These are phyloP conservation scores for Aureobasidium zeae DNA, from an alignment of 2,329 filamentous ascomycete species.

Conservation along the genomic window DNA sequence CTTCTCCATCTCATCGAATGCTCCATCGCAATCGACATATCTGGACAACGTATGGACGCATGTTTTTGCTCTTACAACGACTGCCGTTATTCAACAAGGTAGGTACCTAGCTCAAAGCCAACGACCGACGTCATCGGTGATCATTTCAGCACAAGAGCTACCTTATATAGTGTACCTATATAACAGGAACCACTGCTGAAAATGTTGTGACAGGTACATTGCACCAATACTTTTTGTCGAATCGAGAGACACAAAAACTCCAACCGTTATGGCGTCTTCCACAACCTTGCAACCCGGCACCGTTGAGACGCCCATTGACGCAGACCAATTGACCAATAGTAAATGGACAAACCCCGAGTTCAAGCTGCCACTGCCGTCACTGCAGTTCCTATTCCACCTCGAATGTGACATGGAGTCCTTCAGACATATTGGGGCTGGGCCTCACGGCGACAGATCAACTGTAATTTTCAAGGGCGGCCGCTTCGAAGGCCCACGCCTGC, in stretches of 20 bases:
- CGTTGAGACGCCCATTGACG: conserved; percentile 9
- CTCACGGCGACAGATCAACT: conserved; percentile 20
- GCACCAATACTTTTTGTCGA: background rate
- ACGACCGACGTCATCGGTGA: too few relatives aligned
- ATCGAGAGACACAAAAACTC: background rate
- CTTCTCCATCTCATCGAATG: too few relatives aligned
- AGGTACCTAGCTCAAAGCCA: too few relatives aligned
- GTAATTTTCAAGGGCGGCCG: conserved; percentile 23
- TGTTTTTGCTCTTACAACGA: too few relatives aligned
- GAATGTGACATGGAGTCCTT: conserved; percentile 23
- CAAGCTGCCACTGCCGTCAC: conserved; percentile 19
- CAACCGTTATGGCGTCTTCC: conserved; percentile 5
- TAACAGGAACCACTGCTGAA: background rate
- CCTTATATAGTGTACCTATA: too few relatives aligned
- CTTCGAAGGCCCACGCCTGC: conserved; percentile 20
- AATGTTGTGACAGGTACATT: background rate
- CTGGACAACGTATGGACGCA: too few relatives aligned
- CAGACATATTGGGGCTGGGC: conserved; percentile 20
- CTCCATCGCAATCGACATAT: too few relatives aligned
- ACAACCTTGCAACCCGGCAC: conserved; percentile 1
- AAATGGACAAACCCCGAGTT: conserved; percentile 22
- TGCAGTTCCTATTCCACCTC: conserved; percentile 22
- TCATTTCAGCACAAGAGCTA: too few relatives aligned
- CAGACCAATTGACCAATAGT: conserved; percentile 19
- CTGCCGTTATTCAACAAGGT: too few relatives aligned